A percentile compares a stretch with the other conserved stretches of the same genome.
Evolutionary conservation across 2,329 filamentous ascomycete species (phyloP).

Genomic region (Raffaelea albimanens): DNA sequence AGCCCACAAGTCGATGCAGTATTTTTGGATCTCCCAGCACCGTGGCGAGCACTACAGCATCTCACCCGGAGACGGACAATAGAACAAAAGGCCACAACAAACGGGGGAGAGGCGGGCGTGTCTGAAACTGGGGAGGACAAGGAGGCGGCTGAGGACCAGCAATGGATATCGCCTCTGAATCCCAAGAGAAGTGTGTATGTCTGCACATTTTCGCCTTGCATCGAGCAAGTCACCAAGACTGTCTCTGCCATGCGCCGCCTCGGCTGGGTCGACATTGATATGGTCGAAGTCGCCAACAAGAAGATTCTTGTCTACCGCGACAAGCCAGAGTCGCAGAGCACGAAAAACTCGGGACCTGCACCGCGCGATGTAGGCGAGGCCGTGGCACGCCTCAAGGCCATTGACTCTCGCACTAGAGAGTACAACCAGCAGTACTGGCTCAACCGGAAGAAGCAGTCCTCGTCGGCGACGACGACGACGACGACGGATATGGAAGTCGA

Average conservation of each 20-base stretch:
- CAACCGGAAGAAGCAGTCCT: slow-evolving; percentile 2
- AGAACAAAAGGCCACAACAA: slow-evolving; percentile 9
- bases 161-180: slow-evolving; percentile 57
- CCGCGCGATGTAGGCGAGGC: slow-evolving; percentile 74
- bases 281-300: slow-evolving; percentile 79
- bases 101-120: slow-evolving; percentile 7
- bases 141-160: slow-evolving; percentile 16
- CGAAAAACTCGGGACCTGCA: slow-evolving; percentile 54
- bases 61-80: slow-evolving; percentile 44
- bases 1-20: slow-evolving; percentile 60
- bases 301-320: slow-evolving; percentile 77
- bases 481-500: slow-evolving; percentile 13
- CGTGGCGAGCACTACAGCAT: slow-evolving; percentile 70
- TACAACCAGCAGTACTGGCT: slow-evolving; percentile 31
- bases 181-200: slow-evolving; percentile 64
- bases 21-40: slow-evolving; percentile 73
- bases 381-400: slow-evolving; percentile 58
- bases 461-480: background rate
- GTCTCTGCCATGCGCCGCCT: slow-evolving; percentile 69
- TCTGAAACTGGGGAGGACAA: slow-evolving; percentile 8
- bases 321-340: slow-evolving; percentile 57
- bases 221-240: slow-evolving; percentile 88
- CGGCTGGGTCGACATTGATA: slow-evolving; percentile 86
- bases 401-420: slow-evolving; percentile 59
- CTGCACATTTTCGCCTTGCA: slow-evolving; percentile 94